Conservation (phyloP, 345 rosid species). For the Anastatica hierochuntica region DNA sequence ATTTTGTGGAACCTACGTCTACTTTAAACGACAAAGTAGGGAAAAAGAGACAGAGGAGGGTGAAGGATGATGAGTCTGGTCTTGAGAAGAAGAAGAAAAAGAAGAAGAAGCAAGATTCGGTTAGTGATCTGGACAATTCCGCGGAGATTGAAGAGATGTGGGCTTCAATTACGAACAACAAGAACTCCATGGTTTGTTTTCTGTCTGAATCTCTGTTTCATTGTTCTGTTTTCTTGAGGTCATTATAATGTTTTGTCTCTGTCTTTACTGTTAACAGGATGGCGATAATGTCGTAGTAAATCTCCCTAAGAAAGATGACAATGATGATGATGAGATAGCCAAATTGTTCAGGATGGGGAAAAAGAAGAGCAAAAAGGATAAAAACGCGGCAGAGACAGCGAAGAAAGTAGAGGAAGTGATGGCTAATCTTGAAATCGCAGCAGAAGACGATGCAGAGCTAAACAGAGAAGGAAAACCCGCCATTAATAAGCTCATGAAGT, state of each 20-base stretch:
- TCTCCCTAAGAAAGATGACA: constrained; percentile 39
- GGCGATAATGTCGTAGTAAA: constrained; percentile 57
- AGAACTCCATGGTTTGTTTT: constrained; percentile 49
- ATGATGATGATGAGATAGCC: constrained; percentile 52
- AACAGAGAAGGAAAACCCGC: constrained; percentile 70
- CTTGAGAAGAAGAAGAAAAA: constrained; percentile 27
- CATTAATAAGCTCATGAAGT: constrained; percentile 64
- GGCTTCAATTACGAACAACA: constrained; percentile 64
- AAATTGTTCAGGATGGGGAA: constrained; percentile 45
- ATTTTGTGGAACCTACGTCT: constrained; percentile 20
- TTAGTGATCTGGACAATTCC: constrained; percentile 26
- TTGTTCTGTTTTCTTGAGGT: constrained; percentile 3
- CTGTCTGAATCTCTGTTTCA: not conserved
- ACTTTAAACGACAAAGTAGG: constrained; percentile 30
- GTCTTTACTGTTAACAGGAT: constrained; percentile 7
- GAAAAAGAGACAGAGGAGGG: constrained; percentile 39
- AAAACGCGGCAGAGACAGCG: constrained; percentile 59
- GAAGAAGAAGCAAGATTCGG: constrained; percentile 28
- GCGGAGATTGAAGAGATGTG: constrained; percentile 87
- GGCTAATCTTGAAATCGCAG: constrained; percentile 79
- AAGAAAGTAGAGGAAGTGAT: constrained; percentile 63
- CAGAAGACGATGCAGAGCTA: constrained; percentile 68
- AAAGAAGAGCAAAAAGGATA: constrained; percentile 52
- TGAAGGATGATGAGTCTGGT: constrained; percentile 5
- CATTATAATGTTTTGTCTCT: not conserved